Base-by-base conservation (phyloP, 2,329 filamentous ascomycete species). In the Lecanicillium sp. region DNA sequence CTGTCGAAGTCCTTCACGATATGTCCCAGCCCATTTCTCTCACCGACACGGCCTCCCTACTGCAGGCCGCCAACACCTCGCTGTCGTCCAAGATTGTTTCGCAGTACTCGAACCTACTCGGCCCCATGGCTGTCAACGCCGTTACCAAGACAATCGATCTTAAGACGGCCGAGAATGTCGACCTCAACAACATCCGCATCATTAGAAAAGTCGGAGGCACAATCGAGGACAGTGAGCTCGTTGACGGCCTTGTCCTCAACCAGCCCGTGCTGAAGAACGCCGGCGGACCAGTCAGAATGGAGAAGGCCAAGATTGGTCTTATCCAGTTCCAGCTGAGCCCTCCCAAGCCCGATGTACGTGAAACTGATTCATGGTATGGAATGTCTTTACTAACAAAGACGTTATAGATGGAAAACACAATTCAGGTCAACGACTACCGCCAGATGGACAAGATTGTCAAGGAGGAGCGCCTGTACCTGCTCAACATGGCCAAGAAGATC, bases 381-480 rank as follows among this genome's bases (percentile, higher is more conserved):
- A 29, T 38, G 12, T 14, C 17, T 14, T 19, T 33, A 45, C 26
- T 21, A 46, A 48, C 60, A 64, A 29, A 62, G 54, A 48, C 3
- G 27, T 14, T 50, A 41, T 58, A 89, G 83, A 98, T 98, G 93
- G 93, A 98, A 75, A 98, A 98, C 73, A 93, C 94, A 63, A 97
- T 98, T 55, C 85, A 95, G 26, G 93, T 98, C 62, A 98, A 98
- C 70, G 93, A 98, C 74, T 98, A 98, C 78, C 82, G 93, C 63
- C 93, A 98, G 68, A 98, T 98, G 93, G 93, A 98, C 77, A 98
- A 97, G 79, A 98, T 98, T 57, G 81, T 98, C 59, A 98, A 98
- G 74, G 93, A 98, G 73, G 93, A 98, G 75, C 88, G 93, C 58
- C 87, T 93, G 58, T 98, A 98, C 71, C 81, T 98, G 55, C 80